Conservation (phyloP, 441 rosid species). For the Brassica hybrid region DNA sequence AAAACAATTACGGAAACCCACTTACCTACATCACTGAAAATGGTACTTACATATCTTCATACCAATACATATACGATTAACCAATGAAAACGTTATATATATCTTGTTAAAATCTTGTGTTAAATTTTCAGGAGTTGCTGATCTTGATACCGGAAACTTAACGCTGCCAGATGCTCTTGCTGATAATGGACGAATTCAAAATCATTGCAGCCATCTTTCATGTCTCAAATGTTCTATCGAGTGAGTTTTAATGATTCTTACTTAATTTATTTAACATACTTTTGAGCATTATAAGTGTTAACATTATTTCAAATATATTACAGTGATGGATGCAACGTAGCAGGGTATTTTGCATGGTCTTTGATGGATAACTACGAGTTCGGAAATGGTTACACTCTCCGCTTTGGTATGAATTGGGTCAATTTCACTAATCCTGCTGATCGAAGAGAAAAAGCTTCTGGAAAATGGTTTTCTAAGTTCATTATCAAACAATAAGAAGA, state of each 20-base stretch:
- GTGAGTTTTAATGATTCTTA: slow-evolving; percentile 13
- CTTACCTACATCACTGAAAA: slow-evolving; percentile 35
- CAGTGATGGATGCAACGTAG: slow-evolving; percentile 34
- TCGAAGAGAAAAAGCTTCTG: slow-evolving; percentile 21
- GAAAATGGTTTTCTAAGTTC: slow-evolving; percentile 34
- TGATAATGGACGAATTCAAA: slow-evolving; percentile 29
- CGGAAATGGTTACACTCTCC: slow-evolving; percentile 25
- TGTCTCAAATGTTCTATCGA: slow-evolving; percentile 34
- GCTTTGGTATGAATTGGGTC: slow-evolving; percentile 41
- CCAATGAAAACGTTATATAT: not conserved
- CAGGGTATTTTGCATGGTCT: slow-evolving; percentile 40
- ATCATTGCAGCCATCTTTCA: slow-evolving; percentile 37
- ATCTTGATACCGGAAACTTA: slow-evolving; percentile 24
- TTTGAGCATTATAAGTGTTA: not conserved
- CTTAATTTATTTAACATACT: not conserved
- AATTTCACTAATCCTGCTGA: slow-evolving; percentile 41
- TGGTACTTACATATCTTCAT: slow-evolving; percentile 13
- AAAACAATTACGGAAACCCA: slow-evolving; percentile 31
- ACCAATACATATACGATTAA: not conserved
- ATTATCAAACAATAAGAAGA: slow-evolving; percentile 19
- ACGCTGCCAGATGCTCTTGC: slow-evolving; percentile 26
- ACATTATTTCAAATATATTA: not conserved
- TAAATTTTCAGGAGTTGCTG: slow-evolving; percentile 23
- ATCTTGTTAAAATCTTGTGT: not conserved
- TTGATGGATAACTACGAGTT: slow-evolving; percentile 39